Conservation (phyloP, 768 basidiomycete species). For the Mycena venus region DNA sequence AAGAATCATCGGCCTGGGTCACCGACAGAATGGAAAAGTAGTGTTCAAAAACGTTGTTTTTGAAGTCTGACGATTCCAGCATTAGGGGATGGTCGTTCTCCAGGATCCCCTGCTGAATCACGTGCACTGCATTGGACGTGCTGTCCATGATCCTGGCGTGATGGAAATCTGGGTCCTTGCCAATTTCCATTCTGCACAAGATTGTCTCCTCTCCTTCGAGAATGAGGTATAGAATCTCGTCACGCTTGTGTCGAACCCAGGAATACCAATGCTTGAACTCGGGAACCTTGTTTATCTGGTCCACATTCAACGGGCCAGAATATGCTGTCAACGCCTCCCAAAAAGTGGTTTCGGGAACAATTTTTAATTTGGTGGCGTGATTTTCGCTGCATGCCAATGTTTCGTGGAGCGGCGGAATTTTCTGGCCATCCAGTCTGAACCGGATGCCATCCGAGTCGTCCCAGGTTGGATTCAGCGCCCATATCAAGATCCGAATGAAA, state of each 20-base stretch:
- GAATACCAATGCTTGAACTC: constrained; percentile 3
- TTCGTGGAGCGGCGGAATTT: background rate
- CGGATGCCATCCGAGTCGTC: constrained; percentile 6
- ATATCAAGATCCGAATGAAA: background rate
- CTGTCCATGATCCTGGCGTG: too few relatives aligned
- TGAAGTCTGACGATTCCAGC: background rate
- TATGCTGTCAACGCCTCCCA: background rate
- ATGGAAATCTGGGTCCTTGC: too few relatives aligned
- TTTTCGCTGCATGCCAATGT: background rate
- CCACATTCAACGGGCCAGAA: background rate
- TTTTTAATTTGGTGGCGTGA: background rate
- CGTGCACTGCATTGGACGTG: too few relatives aligned
- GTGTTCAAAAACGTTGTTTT: background rate
- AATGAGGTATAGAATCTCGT: background rate
- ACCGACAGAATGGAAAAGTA: background rate
- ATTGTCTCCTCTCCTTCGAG: background rate
- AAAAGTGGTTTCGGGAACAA: background rate
- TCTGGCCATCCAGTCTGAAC: background rate
- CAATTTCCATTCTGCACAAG: background rate
- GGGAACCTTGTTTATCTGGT: background rate
- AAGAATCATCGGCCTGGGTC: too few relatives aligned
- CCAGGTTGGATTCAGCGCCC: constrained; percentile 10
- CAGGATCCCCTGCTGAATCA: too few relatives aligned
- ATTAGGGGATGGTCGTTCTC: too few relatives aligned
- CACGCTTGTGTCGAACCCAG: background rate